phyloP scores from a whole-genome alignment of 192 early-diverging fungal genomes.

The Pecoramyces ruminantium region DNA sequence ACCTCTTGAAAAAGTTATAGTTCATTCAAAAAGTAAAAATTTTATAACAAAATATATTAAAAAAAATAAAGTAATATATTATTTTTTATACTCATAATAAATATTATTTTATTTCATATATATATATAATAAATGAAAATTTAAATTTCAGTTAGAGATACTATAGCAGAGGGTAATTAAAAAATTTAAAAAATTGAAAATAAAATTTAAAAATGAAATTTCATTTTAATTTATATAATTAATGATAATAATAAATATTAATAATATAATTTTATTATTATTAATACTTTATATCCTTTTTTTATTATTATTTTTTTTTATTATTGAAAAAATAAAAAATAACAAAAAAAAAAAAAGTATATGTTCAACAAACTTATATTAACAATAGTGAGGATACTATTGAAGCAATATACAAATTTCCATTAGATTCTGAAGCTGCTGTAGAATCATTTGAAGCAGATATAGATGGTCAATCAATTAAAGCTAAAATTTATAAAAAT shows the following conservation, averaged over 20 bases:
- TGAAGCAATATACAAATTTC: conserved; percentile 9
- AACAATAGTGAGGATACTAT: background rate
- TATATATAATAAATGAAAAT: no score
- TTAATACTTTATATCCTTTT: no score
- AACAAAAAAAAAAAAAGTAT: background rate
- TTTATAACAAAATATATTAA: no score
- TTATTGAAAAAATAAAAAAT: no score
- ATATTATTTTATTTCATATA: no score
- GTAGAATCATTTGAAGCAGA: conserved; percentile 14
- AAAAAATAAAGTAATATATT: no score
- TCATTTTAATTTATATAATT: no score
- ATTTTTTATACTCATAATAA: no score
- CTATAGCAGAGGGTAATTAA: background rate
- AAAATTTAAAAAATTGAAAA: background rate
- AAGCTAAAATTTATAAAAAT: conserved; percentile 8
- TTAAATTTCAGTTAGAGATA: background rate
- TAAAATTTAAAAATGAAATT: no score
- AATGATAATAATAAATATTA: no score
- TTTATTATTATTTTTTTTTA: no score
- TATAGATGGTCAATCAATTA: conserved; percentile 4
- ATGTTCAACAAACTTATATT: conserved; percentile 1
- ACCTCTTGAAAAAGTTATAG: background rate
- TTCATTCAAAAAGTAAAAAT: background rate
- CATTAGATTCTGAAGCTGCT: conserved; percentile 7
- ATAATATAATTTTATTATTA: no score